Evolutionary conservation across 1,139 yeast genomes (phyloP), one percentile per base, ranked within the genome.

Genomic region (Yamadazyma diospyri): DNA sequence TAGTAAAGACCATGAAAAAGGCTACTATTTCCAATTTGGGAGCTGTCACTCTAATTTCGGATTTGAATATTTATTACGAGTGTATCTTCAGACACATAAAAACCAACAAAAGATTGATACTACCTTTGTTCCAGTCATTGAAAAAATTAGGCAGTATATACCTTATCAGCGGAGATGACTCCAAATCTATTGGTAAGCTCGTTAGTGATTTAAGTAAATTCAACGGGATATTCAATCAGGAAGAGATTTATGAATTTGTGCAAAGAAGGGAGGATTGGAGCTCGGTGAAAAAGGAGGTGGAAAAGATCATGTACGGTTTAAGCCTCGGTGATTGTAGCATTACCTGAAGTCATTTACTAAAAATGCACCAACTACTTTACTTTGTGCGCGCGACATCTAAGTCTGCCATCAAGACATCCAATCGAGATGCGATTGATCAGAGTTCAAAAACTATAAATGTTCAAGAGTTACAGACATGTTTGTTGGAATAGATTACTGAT

Each of bases 261-360:
- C 92, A 85, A 48, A 67, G 95, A 40, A 67, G 98, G 37, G 74
- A 79, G 29, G 98, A 92, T 52, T 92, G 98, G 98, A 59, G 73
- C 0, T 52, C 65, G 28, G 85, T 92, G 25, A 78, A 76, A 45
- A 69, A 70, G 40, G 87, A 84, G 38, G 97, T 92, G 5, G 97
- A 92, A 54, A 86, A 82, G 53, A 92, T 86, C n/a, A 85, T 92
- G 81, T 92, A 88, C 50, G 98, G 98, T 0, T 69, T 88, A 36
- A 87, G 92, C 11, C 59, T 82, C 21, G 78, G 64, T 38, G 85
- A 81, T 55, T 79, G 94, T 66, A 52, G 55, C 1, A 60, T 77
- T 23, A 54, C 61, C 48, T 72, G 51, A 47, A n/a, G n/a, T n/a
- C n/a, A 11, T 14, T 7, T 11, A 23, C n/a, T 11, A 23, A 23